Conservation (phyloP, 1,139 yeast species). For the Hemisphaericaspora lyxosophila region DNA sequence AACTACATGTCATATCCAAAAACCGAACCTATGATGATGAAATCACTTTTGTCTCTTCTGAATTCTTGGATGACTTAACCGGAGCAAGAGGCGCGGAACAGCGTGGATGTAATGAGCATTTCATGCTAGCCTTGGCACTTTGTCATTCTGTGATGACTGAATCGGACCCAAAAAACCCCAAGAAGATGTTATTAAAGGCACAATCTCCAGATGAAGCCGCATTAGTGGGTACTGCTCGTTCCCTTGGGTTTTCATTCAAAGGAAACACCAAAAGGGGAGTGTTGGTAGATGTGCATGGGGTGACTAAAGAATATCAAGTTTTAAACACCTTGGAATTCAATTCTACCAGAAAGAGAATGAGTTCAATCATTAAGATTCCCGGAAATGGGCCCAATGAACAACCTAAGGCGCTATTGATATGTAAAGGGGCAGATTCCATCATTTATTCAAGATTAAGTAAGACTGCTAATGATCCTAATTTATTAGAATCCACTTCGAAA, state of each 20-base stretch:
- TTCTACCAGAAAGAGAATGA: slow-evolving; percentile 71
- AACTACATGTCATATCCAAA: slow-evolving; percentile 20
- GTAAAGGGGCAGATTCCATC: slow-evolving; percentile 52
- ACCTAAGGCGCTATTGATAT: slow-evolving; percentile 41
- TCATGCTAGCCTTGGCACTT: slow-evolving; percentile 53
- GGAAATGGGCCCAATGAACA: slow-evolving; percentile 30
- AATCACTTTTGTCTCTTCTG: slow-evolving; percentile 49
- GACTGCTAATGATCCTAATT: slow-evolving; percentile 26
- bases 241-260: slow-evolving; percentile 51
- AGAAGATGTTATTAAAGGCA: slow-evolving; percentile 46
- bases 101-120: slow-evolving; percentile 44
- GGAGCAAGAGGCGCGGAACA: slow-evolving; percentile 31
- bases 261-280: slow-evolving; percentile 49
- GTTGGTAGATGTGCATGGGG: slow-evolving; percentile 43
- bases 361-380: slow-evolving; percentile 74
- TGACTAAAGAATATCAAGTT: slow-evolving; percentile 45
- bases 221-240: slow-evolving; percentile 58
- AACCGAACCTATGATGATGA: slow-evolving; percentile 37
- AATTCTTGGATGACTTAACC: slow-evolving; percentile 41
- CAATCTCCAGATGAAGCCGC: slow-evolving; percentile 70
- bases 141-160: slow-evolving; percentile 65
- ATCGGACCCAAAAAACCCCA: slow-evolving; percentile 38
- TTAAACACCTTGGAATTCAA: slow-evolving; percentile 55
- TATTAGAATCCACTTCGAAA: slow-evolving; percentile 37
- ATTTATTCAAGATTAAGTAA: slow-evolving; percentile 43